Percentiles rank a stretch among this genome's conserved stretches.
These are phyloP conservation scores for Calonectria pseudoreteaudii DNA, from an alignment of 2,329 filamentous ascomycete genomes.

Conservation along the genomic window DNA sequence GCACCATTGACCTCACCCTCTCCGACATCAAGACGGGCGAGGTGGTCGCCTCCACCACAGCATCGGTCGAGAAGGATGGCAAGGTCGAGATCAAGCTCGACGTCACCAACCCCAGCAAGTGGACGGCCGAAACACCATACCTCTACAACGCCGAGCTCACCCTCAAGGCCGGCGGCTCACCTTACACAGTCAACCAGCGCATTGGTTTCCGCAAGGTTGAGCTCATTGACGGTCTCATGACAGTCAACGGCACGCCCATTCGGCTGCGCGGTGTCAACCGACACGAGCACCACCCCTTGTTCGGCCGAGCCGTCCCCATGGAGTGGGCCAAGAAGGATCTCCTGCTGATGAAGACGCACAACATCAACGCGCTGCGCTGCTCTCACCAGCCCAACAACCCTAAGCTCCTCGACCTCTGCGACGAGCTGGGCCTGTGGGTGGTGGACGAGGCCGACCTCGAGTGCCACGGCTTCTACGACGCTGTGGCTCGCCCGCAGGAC, in stretches of 20 bases:
- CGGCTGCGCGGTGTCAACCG: constrained; percentile 71
- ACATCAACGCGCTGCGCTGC: constrained; percentile 77
- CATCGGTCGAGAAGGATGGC: constrained; percentile 40
- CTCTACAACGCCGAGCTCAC: constrained; percentile 71
- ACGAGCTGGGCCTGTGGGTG: constrained; percentile 75
- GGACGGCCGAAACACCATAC: constrained; percentile 75
- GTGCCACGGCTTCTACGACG: constrained; percentile 66
- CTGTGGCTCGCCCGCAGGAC: constrained; percentile 60
- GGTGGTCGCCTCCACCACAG: constrained; percentile 50
- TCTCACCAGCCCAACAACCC: constrained; percentile 77
- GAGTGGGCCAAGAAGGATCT: constrained; percentile 73
- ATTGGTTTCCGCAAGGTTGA: constrained; percentile 76
- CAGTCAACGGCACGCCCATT: constrained; percentile 73
- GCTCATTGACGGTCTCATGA: constrained; percentile 70
- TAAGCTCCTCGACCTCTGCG: constrained; percentile 68
- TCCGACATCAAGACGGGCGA: constrained; percentile 49
- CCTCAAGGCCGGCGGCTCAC: constrained; percentile 50
- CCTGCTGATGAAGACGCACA: constrained; percentile 76
- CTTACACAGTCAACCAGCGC: constrained; percentile 61
- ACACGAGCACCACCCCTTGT: constrained; percentile 76
- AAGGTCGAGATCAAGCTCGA: constrained; percentile 57
- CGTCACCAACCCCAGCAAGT: constrained; percentile 68
- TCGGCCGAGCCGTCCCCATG: constrained; percentile 72
- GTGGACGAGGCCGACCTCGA: constrained; percentile 64
- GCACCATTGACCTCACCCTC: constrained; percentile 57